Conservation (phyloP, 768 basidiomycete species). For the Mycena crocata region DNA sequence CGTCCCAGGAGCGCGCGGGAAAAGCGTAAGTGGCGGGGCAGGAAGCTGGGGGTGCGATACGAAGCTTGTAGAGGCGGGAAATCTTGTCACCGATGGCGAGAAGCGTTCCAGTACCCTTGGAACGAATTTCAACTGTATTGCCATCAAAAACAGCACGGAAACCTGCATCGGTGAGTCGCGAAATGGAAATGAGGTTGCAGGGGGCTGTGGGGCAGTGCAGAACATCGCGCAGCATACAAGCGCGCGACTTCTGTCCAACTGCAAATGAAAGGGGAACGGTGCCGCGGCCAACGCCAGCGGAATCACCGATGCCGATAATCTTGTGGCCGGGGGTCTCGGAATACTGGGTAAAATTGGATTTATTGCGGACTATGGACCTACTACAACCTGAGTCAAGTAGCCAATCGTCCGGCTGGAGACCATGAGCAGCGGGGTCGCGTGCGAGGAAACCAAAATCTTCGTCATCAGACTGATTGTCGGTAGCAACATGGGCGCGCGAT, state of each 20-base stretch:
- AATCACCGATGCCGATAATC: constrained; percentile 17
- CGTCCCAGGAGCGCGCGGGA: no score
- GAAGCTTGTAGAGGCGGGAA: constrained; percentile 7
- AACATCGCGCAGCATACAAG: constrained; percentile 14
- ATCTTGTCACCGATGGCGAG: constrained; percentile 17
- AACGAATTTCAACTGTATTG: constrained; percentile 10
- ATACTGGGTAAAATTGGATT: constrained; percentile 24
- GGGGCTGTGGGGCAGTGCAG: constrained; percentile 22
- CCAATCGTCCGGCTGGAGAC: constrained; percentile 27
- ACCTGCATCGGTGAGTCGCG: constrained; percentile 20
- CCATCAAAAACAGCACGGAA: constrained; percentile 9
- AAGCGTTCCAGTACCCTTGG: neutral
- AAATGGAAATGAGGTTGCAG: constrained; percentile 12
- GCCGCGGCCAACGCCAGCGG: constrained; percentile 21
- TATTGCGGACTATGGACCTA: constrained; percentile 29
- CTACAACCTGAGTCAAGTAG: constrained; percentile 33
- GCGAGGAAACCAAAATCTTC: constrained; percentile 28
- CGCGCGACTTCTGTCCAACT: neutral
- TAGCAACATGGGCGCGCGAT: constrained; percentile 17
- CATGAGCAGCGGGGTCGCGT: constrained; percentile 3
- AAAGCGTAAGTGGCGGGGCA: constrained; percentile 1
- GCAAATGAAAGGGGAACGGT: constrained; percentile 20
- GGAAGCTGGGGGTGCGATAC: neutral
- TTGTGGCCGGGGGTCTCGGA: constrained; percentile 29
- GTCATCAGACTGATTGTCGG: neutral